Conservation (phyloP, 2,329 filamentous ascomycete species). For the Monilinia laxa region DNA sequence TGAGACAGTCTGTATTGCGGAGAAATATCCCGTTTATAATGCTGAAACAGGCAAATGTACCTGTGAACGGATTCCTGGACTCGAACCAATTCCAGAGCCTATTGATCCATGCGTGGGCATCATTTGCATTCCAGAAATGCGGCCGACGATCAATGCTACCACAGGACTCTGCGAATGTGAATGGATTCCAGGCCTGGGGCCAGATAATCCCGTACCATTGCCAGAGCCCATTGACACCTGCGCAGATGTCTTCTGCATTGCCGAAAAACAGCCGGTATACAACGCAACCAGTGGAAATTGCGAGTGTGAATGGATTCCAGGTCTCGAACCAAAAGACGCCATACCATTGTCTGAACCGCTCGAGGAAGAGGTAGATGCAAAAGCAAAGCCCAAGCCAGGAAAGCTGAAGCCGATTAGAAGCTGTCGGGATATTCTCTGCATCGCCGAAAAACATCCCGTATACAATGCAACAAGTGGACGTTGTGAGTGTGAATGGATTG, state of each 20-base stretch:
- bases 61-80: conserved; percentile 29
- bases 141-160: conserved; percentile 18
- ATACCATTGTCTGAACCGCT: not conserved
- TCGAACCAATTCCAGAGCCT: conserved; percentile 17
- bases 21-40: conserved; percentile 24
- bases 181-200: conserved; percentile 21
- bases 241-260: conserved; percentile 11
- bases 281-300: conserved; percentile 20
- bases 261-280: conserved; percentile 23
- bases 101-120: conserved; percentile 19
- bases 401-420: not conserved
- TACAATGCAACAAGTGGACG: conserved; percentile 19
- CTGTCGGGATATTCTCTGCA: conserved; percentile 1
- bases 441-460: conserved; percentile 23
- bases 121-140: conserved; percentile 27
- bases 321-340: conserved; percentile 12
- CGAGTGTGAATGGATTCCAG: conserved; percentile 24
- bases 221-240: not conserved
- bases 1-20: conserved; percentile 28
- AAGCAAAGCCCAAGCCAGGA: too few relatives aligned
- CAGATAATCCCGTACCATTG: not conserved
- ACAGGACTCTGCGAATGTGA: conserved; percentile 23
- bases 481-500: conserved; percentile 26
- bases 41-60: conserved; percentile 19
- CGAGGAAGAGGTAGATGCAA: too few relatives aligned